Evolutionary conservation across 1,284 basidiomycete species (phyloP).

Genomic region (Ceratobasidium sp.): DNA sequence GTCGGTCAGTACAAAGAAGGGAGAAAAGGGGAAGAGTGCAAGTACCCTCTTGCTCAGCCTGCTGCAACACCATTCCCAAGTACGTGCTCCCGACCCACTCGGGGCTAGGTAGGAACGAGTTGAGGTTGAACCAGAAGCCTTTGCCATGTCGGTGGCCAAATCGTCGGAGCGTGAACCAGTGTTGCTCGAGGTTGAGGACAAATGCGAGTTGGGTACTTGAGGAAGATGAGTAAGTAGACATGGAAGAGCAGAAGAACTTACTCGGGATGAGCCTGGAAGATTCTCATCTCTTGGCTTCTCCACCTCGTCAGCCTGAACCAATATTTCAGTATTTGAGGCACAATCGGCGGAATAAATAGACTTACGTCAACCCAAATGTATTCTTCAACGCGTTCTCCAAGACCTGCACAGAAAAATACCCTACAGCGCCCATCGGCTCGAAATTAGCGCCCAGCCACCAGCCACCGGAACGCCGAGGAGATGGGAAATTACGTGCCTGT

Average conservation of each 20-base stretch:
- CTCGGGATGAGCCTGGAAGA: constrained; percentile 82
- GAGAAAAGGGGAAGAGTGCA: neutral
- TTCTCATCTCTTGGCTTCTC: constrained; percentile 83
- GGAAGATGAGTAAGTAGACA: constrained; percentile 4
- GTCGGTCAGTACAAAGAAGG: neutral
- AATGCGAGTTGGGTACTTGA: constrained; percentile 84
- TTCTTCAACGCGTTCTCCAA: constrained; percentile 77
- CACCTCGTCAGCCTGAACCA: constrained; percentile 73
- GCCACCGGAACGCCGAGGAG: constrained; percentile 35
- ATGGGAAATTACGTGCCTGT: constrained; percentile 64
- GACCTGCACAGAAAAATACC: constrained; percentile 89
- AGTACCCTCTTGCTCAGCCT: constrained; percentile 84
- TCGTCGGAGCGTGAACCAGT: constrained; percentile 90
- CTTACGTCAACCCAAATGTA: constrained; percentile 82
- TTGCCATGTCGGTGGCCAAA: constrained; percentile 71
- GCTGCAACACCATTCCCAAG: constrained; percentile 85
- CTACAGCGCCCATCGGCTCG: constrained; percentile 54
- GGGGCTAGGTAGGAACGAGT: constrained; percentile 77
- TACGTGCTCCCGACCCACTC: constrained; percentile 87
- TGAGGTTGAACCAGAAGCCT: constrained; percentile 91
- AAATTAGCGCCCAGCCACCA: constrained; percentile 46
- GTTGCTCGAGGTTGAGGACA: constrained; percentile 85
- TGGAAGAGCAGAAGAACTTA: constrained; percentile 56
- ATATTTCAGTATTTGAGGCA: neutral
- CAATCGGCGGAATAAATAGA: constrained; percentile 48